Evolutionary conservation across 495 filamentous ascomycete species (phyloP).

Genomic region (Corynascus novoguineensis): DNA sequence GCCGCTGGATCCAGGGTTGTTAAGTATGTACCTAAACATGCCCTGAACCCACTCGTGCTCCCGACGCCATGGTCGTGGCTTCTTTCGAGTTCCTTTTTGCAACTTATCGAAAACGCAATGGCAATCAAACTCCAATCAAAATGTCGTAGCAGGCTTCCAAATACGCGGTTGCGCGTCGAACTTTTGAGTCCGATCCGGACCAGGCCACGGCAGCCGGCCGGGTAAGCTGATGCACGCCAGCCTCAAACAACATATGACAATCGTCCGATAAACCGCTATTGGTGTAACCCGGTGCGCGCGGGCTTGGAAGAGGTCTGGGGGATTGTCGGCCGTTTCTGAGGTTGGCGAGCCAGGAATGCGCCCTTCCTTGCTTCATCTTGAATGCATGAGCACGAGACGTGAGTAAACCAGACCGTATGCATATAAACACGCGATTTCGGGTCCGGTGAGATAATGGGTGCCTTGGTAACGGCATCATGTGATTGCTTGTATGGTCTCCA

Average conservation of each 20-base stretch:
- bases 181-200: neutral
- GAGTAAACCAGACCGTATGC: no score
- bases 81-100: neutral
- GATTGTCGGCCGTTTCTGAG: neutral
- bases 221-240: neutral
- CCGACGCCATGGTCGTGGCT: neutral
- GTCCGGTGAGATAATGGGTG: no score
- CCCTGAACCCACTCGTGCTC: conserved; percentile 2
- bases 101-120: no score
- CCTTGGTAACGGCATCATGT: no score
- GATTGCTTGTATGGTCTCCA: no score
- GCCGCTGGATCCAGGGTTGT: neutral
- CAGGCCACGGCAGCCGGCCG: neutral
- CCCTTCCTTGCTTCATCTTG: no score
- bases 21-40: no score
- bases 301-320: neutral
- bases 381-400: no score
- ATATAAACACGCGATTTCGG: no score
- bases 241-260: neutral
- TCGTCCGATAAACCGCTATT: no score
- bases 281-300: neutral
- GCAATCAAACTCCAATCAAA: no score
- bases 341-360: neutral
- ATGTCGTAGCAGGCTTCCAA: neutral
- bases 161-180: neutral